Conservation (phyloP, 140 eudicot species). For the Erigeron philadelphicus region DNA sequence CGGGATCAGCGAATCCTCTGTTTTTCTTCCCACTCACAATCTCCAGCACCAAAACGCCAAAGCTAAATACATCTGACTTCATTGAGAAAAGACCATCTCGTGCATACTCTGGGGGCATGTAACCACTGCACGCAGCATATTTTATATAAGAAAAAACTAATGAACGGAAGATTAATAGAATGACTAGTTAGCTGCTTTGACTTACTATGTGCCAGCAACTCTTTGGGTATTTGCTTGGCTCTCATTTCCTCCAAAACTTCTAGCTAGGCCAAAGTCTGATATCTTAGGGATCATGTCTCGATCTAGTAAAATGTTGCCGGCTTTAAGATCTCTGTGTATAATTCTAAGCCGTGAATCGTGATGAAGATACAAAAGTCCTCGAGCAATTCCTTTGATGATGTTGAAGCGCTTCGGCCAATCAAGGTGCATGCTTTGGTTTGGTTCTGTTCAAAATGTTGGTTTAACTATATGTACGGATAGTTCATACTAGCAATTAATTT, state of each 20-base stretch:
- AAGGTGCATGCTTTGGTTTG: conserved; percentile 10
- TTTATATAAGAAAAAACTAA: not conserved
- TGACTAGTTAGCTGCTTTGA: not conserved
- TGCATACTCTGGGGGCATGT: conserved; percentile 28
- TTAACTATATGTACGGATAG: not conserved
- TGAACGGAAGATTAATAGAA: not conserved
- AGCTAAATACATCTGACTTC: conserved; percentile 27
- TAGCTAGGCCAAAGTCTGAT: conserved; percentile 36
- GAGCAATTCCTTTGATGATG: conserved; percentile 38
- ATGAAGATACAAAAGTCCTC: conserved; percentile 41
- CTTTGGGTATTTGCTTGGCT: conserved; percentile 30
- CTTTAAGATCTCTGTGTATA: conserved; percentile 38
- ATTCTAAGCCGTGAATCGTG: conserved; percentile 39
- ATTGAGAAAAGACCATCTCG: conserved; percentile 24
- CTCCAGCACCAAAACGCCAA: conserved; percentile 25
- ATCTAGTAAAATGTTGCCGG: conserved; percentile 34
- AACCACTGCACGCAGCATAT: not conserved
- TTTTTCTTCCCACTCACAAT: conserved; percentile 21
- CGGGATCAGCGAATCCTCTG: conserved; percentile 5
- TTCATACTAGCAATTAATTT: not conserved
- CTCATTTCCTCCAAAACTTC: conserved; percentile 33
- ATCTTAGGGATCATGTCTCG: conserved; percentile 30
- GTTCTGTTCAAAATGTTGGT: conserved; percentile 16
- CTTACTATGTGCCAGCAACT: conserved; percentile 39
- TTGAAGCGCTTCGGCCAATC: conserved; percentile 34